A percentile compares a stretch with the other conserved stretches of the same genome.
phyloP scores from a whole-genome alignment of 2,329 filamentous ascomycete species.

The Aspergillus nomiae region DNA sequence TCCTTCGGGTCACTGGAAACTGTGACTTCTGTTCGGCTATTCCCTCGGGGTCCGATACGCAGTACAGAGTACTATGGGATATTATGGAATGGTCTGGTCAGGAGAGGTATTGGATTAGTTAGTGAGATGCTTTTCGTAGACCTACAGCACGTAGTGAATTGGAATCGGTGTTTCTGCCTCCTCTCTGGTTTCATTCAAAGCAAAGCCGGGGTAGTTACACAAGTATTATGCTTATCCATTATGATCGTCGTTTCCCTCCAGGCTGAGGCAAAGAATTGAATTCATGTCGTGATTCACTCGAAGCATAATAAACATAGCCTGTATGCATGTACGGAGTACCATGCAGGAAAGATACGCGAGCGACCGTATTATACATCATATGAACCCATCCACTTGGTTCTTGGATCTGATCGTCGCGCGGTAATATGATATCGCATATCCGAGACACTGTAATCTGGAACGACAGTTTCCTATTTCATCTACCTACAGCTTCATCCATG shows the following conservation, averaged over 20 bases:
- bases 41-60: background rate
- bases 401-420: constrained; percentile 12
- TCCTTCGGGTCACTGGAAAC: background rate
- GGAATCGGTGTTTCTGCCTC: background rate
- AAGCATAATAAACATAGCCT: background rate
- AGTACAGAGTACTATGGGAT: background rate
- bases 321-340: background rate
- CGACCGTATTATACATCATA: background rate
- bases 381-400: constrained; percentile 12
- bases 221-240: background rate
- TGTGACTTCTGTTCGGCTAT: background rate
- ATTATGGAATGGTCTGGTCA: background rate
- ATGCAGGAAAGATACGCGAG: background rate
- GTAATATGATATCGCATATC: constrained; percentile 9
- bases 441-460: background rate
- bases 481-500: background rate
- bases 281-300: background rate
- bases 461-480: background rate
- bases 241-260: background rate
- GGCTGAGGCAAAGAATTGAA: background rate
- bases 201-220: background rate
- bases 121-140: background rate
- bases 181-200: too few relatives aligned
- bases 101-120: background rate
- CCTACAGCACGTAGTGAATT: background rate